These are phyloP conservation scores for Salvia rosmarinus DNA, from an alignment of 257 asterid genomes.

Conservation along the genomic window DNA sequence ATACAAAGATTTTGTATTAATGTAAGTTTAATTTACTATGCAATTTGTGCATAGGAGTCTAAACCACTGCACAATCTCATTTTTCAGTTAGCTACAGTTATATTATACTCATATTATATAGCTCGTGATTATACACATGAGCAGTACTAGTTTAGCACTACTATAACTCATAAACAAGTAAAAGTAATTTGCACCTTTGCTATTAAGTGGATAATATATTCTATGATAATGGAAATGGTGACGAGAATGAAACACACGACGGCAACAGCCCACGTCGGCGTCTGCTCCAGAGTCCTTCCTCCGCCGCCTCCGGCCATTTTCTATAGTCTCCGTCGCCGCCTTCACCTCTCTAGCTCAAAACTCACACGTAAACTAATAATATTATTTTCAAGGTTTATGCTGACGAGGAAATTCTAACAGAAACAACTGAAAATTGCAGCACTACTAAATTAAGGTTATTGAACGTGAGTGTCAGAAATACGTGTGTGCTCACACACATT, in stretches of 20 bases:
- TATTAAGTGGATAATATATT: constrained; percentile 64
- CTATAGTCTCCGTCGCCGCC: constrained; percentile 17
- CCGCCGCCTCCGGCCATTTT: constrained; percentile 76
- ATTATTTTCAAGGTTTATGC: not conserved
- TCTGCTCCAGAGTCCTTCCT: constrained; percentile 70
- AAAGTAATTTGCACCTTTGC: constrained; percentile 54
- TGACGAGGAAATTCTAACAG: not conserved
- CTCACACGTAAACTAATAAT: not conserved
- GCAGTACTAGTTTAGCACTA: not conserved
- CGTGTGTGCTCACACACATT: not conserved
- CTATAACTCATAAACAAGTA: not conserved
- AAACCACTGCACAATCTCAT: not conserved
- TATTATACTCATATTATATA: too few species aligned
- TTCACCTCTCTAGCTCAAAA: not conserved
- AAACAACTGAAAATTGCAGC: not conserved
- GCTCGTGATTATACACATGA: not conserved
- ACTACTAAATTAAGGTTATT: not conserved
- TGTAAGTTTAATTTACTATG: not conserved
- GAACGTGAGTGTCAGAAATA: constrained; percentile 14
- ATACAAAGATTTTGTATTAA: not conserved
- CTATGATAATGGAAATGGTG: constrained; percentile 70
- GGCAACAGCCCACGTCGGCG: constrained; percentile 97
- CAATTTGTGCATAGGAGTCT: not conserved
- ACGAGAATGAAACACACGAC: constrained; percentile 74
- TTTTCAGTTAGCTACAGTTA: too few species aligned